Evolutionary conservation across 257 asterid genomes (phyloP), one percentile per base, ranked within the genome.

Genomic region (Solanum chiquidenum): DNA sequence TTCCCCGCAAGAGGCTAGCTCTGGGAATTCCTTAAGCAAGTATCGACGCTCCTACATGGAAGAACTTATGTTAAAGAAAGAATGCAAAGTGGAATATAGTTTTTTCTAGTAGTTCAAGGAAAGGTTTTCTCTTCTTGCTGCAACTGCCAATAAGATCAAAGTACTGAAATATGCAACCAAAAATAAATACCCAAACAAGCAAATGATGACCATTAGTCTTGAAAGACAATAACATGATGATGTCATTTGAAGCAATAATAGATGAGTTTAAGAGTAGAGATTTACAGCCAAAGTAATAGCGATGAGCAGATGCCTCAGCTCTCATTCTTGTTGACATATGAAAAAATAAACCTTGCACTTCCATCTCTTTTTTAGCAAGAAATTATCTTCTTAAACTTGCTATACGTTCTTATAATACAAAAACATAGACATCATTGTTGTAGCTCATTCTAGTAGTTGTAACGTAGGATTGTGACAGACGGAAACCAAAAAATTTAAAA

Each of bases 1-100:
- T 6, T 91, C 95, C 31, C 86, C 9, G 86, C 96, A 95, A 60
- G 95, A 93, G 84, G 95, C 95, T 87, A 97, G 89, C 82, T 95
- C 97, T 7, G 97, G 98, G 88, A 97, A 97, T 83, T 95, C 99
- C 89, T 94, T 97, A 87, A 95, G 91, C 89, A 97, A 89, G 90
- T 95, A 97, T 73, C 98, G 91, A 84, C 98, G 92, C 92, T 97
- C 98, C 98, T 96, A 89, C 91, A 73, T 69, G 74, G 29, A 84
- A 72, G 73, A 25, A 74, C 35, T 34, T 75, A 29, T 4, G 49
- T 23, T 84, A 11, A 88, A 29, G 40, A 44, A 79, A 79, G 7
- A 44, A 44, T 34, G 12, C 9, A 16, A 46, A 79, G 66, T 27
- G 85, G 66, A 44, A 79, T 44, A 44, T 16, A 29, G 37, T 4